Base-by-base conservation (phyloP, 1,284 basidiomycete species). In the Cryptococcus wingfieldii region DNA sequence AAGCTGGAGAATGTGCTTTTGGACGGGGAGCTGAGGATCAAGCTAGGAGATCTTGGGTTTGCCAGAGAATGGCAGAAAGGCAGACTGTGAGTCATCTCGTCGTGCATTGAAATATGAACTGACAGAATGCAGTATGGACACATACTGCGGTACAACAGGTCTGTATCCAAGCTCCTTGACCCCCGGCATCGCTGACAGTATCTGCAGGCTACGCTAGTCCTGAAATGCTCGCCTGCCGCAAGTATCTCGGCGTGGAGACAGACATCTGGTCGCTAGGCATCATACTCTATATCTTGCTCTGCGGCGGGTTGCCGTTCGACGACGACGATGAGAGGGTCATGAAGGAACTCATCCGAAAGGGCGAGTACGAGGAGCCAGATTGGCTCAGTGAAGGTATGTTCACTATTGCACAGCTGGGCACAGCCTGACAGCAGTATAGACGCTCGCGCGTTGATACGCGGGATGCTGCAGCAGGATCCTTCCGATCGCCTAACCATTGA, bases 241-340 rank as follows among this genome's bases (percentile, higher is more conserved):
- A 86, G 74, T 98, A 98, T 70, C 83, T 87, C 25, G 96, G 96
- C 37, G 59, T 80, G 87, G 92, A 97, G 81, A 92, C 97, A 47
- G 96, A 98, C 69, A 82, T 97, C 28, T 98, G 95, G 95, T 98
- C 96, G 0, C 80, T 98, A 37, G 95, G 95, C 4, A 84, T 98
- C 59, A 98, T 98, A 53, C 80, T 98, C 9, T 97, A 95, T 73
- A 89, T 87, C n/a, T 83, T 98, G 14, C 80, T 98, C 38, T 94
- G 90, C 0, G 95, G 95, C 1, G 90, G 88, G 5, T 79, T 98
- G n/a, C 95, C 95, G 0, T 98, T 98, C 67, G 95, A 98, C 67
- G 91, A 98, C 66, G 96, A 98, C 59, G 88, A 98, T 70, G 96
- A 98, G 77, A 78, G 81, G 38, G 72, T 88, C 37, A 98, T 98